These are phyloP conservation scores for Adansonia madagascariensis DNA, from an alignment of 441 rosid genomes.

Conservation along the genomic window DNA sequence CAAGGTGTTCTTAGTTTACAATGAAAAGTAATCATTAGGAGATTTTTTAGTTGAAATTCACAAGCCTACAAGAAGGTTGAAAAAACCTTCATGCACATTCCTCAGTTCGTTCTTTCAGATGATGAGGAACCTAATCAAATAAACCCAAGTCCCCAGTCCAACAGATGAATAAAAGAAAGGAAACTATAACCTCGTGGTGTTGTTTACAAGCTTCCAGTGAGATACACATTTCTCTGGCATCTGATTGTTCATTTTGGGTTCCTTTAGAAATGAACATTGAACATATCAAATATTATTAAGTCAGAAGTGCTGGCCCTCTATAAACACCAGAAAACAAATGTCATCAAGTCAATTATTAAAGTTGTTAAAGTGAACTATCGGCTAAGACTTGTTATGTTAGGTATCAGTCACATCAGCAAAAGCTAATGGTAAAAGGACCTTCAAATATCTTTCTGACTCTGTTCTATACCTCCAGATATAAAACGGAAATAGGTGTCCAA, in stretches of 20 bases:
- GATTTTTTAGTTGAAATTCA: not conserved
- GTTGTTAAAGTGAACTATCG: not conserved
- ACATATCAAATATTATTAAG: not conserved
- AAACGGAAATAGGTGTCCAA: not conserved
- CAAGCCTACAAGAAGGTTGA: not conserved
- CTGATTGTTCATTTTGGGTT: not conserved
- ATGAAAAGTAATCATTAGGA: not conserved
- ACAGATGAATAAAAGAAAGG: not conserved
- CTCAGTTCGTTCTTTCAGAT: not conserved
- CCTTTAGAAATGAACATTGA: not conserved
- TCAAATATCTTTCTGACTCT: not conserved
- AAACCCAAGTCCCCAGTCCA: not conserved
- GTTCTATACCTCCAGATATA: not conserved
- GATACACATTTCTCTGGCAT: not conserved
- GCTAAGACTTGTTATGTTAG: not conserved
- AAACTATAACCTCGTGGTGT: not conserved
- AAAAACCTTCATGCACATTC: not conserved
- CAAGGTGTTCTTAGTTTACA: not conserved
- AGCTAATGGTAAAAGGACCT: not conserved
- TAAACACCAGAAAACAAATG: slow-evolving; percentile 15
- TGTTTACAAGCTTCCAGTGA: not conserved
- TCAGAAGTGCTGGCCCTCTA: not conserved
- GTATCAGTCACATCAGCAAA: not conserved
- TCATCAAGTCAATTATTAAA: slow-evolving; percentile 9
- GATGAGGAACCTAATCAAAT: not conserved